Evolutionary conservation across 805 yeast genomes (phyloP).

Genomic region (Pichia cephalocereana): DNA sequence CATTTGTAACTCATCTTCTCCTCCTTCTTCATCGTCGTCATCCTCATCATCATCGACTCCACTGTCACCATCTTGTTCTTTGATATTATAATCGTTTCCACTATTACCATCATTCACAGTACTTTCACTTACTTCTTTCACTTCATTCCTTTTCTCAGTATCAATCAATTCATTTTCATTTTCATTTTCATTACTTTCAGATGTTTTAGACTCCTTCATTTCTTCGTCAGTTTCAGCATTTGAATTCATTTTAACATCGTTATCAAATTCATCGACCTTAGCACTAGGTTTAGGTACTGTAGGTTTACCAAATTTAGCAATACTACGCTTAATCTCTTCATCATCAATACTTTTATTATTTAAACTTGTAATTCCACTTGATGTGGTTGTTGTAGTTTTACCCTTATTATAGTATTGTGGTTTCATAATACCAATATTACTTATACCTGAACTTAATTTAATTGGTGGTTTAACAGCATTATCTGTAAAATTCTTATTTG

Average conservation of each 20-base stretch:
- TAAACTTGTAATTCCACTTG: background rate
- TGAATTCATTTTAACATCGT: background rate
- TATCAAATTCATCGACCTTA: background rate
- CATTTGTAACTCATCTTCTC: conserved; percentile 1
- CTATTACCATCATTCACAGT: background rate
- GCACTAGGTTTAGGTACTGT: background rate
- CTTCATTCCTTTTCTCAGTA: background rate
- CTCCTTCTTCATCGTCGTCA: background rate
- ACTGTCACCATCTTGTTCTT: background rate
- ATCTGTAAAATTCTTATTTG: background rate
- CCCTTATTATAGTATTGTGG: conserved; percentile 22
- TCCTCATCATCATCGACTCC: background rate
- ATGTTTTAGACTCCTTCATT: background rate
- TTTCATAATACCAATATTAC: conserved; percentile 8
- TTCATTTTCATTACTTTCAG: no score
- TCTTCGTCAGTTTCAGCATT: background rate
- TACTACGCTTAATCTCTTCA: background rate
- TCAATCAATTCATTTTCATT: background rate
- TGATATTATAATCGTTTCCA: background rate
- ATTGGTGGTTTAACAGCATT: background rate
- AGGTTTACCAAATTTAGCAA: conserved; percentile 5
- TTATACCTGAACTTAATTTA: conserved; percentile 6
- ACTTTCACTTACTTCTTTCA: background rate
- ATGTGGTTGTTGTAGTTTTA: background rate
- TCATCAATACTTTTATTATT: background rate